These are phyloP conservation scores for Bolboschoenus planiculmis DNA, from an alignment of 176 grass and related monocot genomes.

Conservation along the genomic window DNA sequence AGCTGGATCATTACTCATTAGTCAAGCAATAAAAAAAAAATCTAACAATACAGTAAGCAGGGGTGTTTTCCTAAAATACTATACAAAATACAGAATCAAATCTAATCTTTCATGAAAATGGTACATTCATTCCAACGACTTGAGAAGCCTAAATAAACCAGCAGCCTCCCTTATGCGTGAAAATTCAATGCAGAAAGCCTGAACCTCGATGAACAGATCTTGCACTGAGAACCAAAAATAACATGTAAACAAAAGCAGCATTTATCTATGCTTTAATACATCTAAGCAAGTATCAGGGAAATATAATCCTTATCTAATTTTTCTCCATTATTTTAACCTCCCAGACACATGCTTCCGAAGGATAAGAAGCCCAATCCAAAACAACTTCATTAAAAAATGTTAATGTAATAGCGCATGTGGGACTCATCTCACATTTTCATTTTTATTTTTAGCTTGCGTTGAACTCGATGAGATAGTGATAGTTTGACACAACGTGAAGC, in stretches of 20 bases:
- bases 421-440: not conserved
- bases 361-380: not conserved
- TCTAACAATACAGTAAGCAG: not conserved
- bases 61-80: not conserved
- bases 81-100: slow-evolving; percentile 27
- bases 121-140: slow-evolving; percentile 63
- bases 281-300: not conserved
- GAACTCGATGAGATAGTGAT: not conserved
- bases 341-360: not conserved
- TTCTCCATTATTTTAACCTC: not conserved
- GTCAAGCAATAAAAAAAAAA: not conserved
- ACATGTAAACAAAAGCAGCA: slow-evolving; percentile 17
- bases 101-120: not conserved
- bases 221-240: slow-evolving; percentile 54
- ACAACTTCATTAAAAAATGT: not conserved
- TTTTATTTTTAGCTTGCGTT: not conserved
- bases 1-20: not conserved
- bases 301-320: not conserved
- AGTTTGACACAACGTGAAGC: not conserved
- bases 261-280: not conserved
- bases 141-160: slow-evolving; percentile 81
- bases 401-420: not conserved
- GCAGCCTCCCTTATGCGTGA: slow-evolving; percentile 84
- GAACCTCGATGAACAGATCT: slow-evolving; percentile 91
- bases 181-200: slow-evolving; percentile 93